Evolutionary conservation across 1,139 yeast species (phyloP).

Genomic region (Petasospora fabianii): DNA sequence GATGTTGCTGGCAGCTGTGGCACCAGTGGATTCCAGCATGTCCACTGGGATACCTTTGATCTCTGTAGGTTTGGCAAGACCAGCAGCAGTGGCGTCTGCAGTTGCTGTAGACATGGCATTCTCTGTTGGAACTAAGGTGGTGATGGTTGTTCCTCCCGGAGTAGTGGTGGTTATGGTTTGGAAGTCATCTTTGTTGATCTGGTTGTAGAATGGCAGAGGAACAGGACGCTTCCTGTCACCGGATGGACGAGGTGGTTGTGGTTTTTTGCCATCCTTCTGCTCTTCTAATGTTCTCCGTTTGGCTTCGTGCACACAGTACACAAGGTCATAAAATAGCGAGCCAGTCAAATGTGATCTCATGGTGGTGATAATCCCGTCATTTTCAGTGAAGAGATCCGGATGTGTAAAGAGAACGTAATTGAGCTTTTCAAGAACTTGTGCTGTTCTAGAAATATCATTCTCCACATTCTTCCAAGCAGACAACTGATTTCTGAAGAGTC

Average conservation of each 20-base stretch:
- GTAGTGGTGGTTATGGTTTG: constrained; percentile 81
- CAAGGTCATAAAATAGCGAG: constrained; percentile 84
- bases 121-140: constrained; percentile 85
- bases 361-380: constrained; percentile 72
- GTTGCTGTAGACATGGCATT: constrained; percentile 62
- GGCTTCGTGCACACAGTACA: constrained; percentile 95
- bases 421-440: constrained; percentile 85
- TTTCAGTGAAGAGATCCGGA: constrained; percentile 72
- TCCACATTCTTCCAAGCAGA: constrained; percentile 87
- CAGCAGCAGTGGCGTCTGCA: constrained; percentile 48
- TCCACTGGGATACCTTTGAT: constrained; percentile 80
- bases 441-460: constrained; percentile 88
- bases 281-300: constrained; percentile 64
- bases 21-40: constrained; percentile 79
- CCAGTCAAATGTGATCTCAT: constrained; percentile 94
- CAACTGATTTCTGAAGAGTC: constrained; percentile 79
- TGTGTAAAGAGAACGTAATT: constrained; percentile 84
- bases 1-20: constrained; percentile 35
- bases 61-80: constrained; percentile 52
- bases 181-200: constrained; percentile 88
- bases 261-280: constrained; percentile 33
- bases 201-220: constrained; percentile 90
- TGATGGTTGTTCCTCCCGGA: constrained; percentile 88
- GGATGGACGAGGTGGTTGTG: constrained; percentile 23
- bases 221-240: constrained; percentile 38